Base-by-base conservation (phyloP, 345 rosid species). In the Cochlearia excelsa region DNA sequence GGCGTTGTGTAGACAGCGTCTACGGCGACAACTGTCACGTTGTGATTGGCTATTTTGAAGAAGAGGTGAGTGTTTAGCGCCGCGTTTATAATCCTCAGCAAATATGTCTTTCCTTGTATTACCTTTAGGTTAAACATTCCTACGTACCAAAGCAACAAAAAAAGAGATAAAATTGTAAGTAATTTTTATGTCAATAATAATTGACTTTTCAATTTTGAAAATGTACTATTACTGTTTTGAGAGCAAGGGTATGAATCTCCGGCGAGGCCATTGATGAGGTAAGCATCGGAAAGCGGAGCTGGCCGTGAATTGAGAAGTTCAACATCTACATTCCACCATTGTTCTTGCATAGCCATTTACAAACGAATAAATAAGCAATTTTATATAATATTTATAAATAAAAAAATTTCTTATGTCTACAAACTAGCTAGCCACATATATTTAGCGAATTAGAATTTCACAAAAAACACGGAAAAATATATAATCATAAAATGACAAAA, bases 11-110 rank as follows among this genome's bases (percentile, higher is more conserved):
- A 91, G 6, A 52, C 2, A 2, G 96, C 98, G 8, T 91, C 98
- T 0, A 79, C 28, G 1, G 80, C 87, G 0, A 88, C 96, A 3
- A 91, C 82, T 38, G 78, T 86, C 59, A 91, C 7, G 6, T 76
- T 80, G 71, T 91, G 98, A 49, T 69, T 76, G 56, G 92, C 90
- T 57, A 91, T 78, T 68, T 81, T 86, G 80, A 81, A 91, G 77
- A 91, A 91, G 9, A 84, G 79, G 38, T 88, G 90, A 31, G 46
- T 78, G 79, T 86, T 78, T 77, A 91, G 81, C 9, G 96, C 98
- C 60, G 92, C 95, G 51, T 88, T 88, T 79, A 91, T 81, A 33
- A 91, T 79, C 4, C 98, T 86, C 1, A 91, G 64, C 27, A 88
- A 70, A 59, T 91, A 91, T 10, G 80, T 84, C 71, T 88, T 86